Base-by-base conservation (phyloP, 805 yeast species). In the Candida xiaguanensis region DNA sequence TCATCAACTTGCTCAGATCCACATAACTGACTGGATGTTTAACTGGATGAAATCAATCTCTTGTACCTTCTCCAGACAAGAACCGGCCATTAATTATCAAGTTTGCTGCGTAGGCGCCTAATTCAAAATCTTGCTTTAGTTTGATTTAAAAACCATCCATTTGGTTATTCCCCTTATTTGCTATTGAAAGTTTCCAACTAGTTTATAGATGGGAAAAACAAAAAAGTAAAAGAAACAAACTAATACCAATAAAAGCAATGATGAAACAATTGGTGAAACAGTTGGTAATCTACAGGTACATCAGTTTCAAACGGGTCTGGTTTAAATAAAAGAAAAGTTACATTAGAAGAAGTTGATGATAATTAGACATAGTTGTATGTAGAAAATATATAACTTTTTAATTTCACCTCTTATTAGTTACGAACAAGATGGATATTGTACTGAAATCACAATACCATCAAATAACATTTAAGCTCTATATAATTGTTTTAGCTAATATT, bases 21-120 rank as follows among this genome's bases (percentile, higher is more conserved):
- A 53, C 70, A 47, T 66, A 75, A 42, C 63, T 65, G 8, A 87
- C 79, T 0, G 99, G 99, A 59, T 93, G 97, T 42, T 93, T 93
- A 0, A 99, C 97, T 4, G 99, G 98, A 74, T 93, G 99, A 17
- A 99, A 98, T 55, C 88, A 81, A 63, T 89, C 85, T 54, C 86
- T 82, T 9, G 67, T 72, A 4, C 99, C 99, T 28, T 71, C 70
- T 36, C 98, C 65, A 0, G 99, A 99, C 3, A 53, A 52, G n/a
- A 69, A 52, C 51, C 74, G 85, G 28, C 70, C 72, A 24, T 70
- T 72, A 2, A 58, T 38, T 3, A 59, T 46, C 42, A 66, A 44
- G 43, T 62, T 42, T 8, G 49, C 47, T 0, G 96, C 91, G 54
- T 85, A 89, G 0, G 47, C 43, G 0, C 95, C 95, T 96, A 96